Conservation (phyloP, 2,329 filamentous ascomycete species). For the Diaporthe sp. region DNA sequence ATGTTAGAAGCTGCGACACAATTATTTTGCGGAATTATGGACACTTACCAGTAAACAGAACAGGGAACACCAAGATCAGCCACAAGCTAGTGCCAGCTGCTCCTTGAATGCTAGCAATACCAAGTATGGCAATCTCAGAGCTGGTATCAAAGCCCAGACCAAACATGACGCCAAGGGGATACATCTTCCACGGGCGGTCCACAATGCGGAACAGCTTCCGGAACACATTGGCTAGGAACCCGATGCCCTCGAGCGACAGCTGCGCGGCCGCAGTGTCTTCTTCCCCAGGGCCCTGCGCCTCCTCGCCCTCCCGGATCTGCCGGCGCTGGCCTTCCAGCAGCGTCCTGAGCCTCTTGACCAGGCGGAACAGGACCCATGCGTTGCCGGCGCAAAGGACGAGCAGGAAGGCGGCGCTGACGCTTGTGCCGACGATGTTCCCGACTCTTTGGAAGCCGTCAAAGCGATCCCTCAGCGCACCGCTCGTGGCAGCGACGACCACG, state of each 20-base stretch:
- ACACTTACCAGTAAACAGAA: conserved; percentile 83
- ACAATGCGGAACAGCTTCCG: conserved; percentile 82
- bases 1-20: background rate
- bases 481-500: conserved; percentile 91
- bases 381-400: conserved; percentile 88
- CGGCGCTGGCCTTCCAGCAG: conserved; percentile 65
- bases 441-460: conserved; percentile 86
- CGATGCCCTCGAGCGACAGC: conserved; percentile 81
- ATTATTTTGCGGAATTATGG: background rate
- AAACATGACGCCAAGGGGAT: conserved; percentile 88
- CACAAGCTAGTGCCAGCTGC: conserved; percentile 90
- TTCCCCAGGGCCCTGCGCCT: conserved; percentile 31
- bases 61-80: conserved; percentile 92
- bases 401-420: conserved; percentile 73
- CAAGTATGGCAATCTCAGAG: conserved; percentile 91
- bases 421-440: conserved; percentile 91
- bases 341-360: conserved; percentile 76
- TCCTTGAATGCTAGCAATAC: conserved; percentile 90
- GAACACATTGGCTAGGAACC: conserved; percentile 80
- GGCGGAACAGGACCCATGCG: conserved; percentile 84
- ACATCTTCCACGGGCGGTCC: conserved; percentile 93
- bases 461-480: conserved; percentile 82
- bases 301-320: conserved; percentile 44
- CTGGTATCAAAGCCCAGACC: conserved; percentile 96
- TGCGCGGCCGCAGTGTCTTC: conserved; percentile 59